phyloP scores from a whole-genome alignment of 768 basidiomycete species.

The Cyathus striatus region DNA sequence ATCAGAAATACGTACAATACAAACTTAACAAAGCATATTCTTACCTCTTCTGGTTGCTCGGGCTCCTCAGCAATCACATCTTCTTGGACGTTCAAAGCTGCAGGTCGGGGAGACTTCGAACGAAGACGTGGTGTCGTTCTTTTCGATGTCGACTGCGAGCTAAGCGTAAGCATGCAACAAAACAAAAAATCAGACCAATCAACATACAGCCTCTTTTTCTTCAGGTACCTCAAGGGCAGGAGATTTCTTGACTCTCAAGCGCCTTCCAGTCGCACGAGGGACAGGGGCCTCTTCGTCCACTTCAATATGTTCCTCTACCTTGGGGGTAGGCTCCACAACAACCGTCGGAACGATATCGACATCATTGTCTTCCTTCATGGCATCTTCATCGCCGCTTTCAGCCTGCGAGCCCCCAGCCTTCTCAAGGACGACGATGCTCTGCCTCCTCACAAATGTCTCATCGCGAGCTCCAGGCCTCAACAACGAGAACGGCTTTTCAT shows the following conservation, averaged over 20 bases:
- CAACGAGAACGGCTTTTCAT: constrained; percentile 12
- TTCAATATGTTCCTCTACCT: constrained; percentile 1
- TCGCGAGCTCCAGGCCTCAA: constrained; percentile 13
- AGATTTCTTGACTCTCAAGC: constrained; percentile 1
- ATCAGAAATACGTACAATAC: background rate
- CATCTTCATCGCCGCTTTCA: background rate
- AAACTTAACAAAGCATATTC: no score
- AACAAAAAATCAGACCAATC: background rate
- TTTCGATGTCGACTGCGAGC: background rate
- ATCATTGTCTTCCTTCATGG: background rate
- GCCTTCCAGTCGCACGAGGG: constrained; percentile 7
- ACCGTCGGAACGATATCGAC: constrained; percentile 8
- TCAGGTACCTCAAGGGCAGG: constrained; percentile 4
- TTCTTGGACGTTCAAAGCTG: no score
- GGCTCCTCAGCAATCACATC: no score
- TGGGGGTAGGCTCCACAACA: background rate
- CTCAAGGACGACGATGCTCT: background rate
- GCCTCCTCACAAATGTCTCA: constrained; percentile 5
- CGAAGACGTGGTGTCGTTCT: background rate
- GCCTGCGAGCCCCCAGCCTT: background rate
- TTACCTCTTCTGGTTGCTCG: no score
- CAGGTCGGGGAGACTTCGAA: no score
- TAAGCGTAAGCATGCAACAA: background rate
- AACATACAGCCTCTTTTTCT: background rate
- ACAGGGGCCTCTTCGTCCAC: constrained; percentile 1